phyloP scores from a whole-genome alignment of 768 basidiomycete genomes.

The Lenzites betulinus region DNA sequence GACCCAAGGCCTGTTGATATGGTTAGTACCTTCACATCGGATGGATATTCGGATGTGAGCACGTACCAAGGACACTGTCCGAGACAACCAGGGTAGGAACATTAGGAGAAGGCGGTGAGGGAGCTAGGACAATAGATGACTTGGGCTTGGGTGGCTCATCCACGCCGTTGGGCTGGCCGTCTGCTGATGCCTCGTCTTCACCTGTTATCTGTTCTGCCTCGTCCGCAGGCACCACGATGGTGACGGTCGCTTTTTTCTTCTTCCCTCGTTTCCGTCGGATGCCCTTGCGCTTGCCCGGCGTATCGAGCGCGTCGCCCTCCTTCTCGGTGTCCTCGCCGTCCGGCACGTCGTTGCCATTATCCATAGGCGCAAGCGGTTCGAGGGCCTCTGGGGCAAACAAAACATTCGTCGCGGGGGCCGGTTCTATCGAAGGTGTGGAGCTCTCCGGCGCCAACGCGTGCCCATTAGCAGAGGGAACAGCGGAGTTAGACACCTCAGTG shows the following conservation, averaged over 20 bases:
- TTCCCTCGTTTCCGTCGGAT: conserved; percentile 29
- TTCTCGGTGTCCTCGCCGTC: conserved; percentile 50
- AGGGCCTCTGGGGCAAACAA: conserved; percentile 17
- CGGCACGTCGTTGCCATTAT: conserved; percentile 22
- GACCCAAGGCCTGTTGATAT: conserved; percentile 80
- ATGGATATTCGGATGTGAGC: not conserved
- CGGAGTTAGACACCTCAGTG: not conserved
- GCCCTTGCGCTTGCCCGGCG: conserved; percentile 44
- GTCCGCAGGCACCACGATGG: conserved; percentile 14
- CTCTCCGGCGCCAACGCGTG: not conserved
- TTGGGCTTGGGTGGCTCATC: conserved; percentile 12
- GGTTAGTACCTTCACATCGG: not conserved
- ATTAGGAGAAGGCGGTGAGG: conserved; percentile 24
- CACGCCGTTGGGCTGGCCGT: conserved; percentile 10
- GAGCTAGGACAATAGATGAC: conserved; percentile 24
- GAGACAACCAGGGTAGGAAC: conserved; percentile 67
- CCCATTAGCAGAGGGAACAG: conserved; percentile 4
- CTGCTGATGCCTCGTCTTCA: conserved; percentile 19
- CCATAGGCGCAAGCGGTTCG: not conserved
- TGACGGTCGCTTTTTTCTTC: conserved; percentile 34
- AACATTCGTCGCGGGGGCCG: conserved; percentile 5
- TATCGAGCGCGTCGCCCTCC: conserved; percentile 46
- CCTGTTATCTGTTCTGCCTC: conserved; percentile 23
- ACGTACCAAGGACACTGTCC: conserved; percentile 71
- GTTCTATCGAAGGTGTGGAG: not conserved